A percentile compares a stretch with the other conserved stretches of the same genome.
phyloP scores from a whole-genome alignment of 805 yeast genomes.

The Kodamaea neixiangensis region DNA sequence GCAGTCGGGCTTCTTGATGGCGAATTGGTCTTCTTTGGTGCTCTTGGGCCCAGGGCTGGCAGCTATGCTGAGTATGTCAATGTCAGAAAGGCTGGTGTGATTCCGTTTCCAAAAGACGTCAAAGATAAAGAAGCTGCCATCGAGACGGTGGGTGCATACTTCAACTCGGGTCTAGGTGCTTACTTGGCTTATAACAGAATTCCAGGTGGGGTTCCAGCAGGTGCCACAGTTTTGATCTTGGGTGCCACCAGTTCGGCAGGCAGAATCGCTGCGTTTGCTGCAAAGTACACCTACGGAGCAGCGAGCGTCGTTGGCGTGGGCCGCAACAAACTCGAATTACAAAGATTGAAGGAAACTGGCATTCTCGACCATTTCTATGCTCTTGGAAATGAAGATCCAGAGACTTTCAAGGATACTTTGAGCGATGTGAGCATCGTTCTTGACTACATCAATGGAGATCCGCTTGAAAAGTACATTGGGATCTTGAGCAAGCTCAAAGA shows the following conservation, averaged over 20 bases:
- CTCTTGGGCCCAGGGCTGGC: slow-evolving; percentile 6
- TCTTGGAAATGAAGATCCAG: background rate
- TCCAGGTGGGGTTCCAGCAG: slow-evolving; percentile 7
- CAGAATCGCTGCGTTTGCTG: slow-evolving; percentile 10
- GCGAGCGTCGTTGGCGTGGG: slow-evolving; percentile 12
- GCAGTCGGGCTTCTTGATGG: slow-evolving; percentile 14
- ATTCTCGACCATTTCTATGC: slow-evolving; percentile 8
- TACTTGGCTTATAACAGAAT: slow-evolving; percentile 11
- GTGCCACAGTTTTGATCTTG: slow-evolving; percentile 11
- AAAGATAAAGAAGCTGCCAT: slow-evolving; percentile 9
- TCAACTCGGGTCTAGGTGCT: slow-evolving; percentile 14
- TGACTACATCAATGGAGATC: slow-evolving; percentile 13
- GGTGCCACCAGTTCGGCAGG: slow-evolving; percentile 16
- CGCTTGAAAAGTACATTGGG: slow-evolving; percentile 5
- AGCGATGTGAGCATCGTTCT: slow-evolving; percentile 13
- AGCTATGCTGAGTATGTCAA: slow-evolving; percentile 11
- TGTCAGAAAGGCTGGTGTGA: slow-evolving; percentile 5
- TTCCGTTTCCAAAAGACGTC: slow-evolving; percentile 8
- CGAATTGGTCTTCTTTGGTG: slow-evolving; percentile 12
- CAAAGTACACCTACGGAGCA: slow-evolving; percentile 11
- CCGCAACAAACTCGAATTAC: slow-evolving; percentile 7
- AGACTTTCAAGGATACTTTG: slow-evolving; percentile 3
- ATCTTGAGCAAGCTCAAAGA: slow-evolving; percentile 1
- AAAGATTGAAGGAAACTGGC: slow-evolving; percentile 3
- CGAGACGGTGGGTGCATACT: slow-evolving; percentile 13